Evolutionary conservation across 1,139 yeast species (phyloP).

Genomic region (Debaryomycetaceae sp.): DNA sequence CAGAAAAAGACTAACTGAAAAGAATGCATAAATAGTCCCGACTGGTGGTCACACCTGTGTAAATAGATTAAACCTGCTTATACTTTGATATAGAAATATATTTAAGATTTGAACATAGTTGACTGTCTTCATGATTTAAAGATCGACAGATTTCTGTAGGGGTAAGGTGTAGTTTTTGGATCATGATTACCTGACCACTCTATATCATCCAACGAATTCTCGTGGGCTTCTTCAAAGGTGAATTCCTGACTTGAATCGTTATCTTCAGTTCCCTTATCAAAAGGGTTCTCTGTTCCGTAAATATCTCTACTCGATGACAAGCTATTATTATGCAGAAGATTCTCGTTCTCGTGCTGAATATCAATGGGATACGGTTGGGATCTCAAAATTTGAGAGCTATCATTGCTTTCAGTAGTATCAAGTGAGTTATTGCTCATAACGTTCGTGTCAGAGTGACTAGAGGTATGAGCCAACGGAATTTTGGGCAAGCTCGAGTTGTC

Average conservation of each 20-base stretch:
- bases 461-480: not conserved
- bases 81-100: not conserved
- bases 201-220: too few relatives aligned
- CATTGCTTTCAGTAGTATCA: not conserved
- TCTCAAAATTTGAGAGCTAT: not conserved
- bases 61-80: not conserved
- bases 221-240: too few relatives aligned
- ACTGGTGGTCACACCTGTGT: not conserved
- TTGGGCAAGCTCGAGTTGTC: not conserved
- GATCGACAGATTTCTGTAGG: constrained; percentile 25
- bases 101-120: not conserved
- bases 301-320: not conserved
- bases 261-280: not conserved
- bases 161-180: constrained; percentile 19
- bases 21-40: not conserved
- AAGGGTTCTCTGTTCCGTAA: not conserved
- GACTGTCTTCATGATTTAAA: constrained; percentile 5
- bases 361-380: not conserved
- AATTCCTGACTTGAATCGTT: not conserved
- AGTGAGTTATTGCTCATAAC: not conserved
- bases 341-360: not conserved
- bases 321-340: not conserved
- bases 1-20: constrained; percentile 26
- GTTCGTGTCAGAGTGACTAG: not conserved
- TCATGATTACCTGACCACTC: not conserved